A percentile compares a stretch with the other conserved stretches of the same genome.
These are phyloP conservation scores for Lyophyllum shimeji DNA, from an alignment of 768 basidiomycete species.

Conservation along the genomic window DNA sequence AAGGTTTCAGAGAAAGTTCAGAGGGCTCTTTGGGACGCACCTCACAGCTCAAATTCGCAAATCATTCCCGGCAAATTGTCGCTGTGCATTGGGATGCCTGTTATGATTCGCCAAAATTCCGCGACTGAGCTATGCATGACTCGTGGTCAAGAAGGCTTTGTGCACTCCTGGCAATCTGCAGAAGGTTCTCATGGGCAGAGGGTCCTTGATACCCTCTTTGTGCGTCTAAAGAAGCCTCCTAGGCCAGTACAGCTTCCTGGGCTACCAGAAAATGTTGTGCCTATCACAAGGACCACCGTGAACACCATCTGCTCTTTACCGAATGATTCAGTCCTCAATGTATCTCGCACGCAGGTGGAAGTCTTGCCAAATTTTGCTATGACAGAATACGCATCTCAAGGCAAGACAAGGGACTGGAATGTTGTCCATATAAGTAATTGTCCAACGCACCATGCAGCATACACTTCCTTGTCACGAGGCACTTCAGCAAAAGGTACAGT, in stretches of 20 bases:
- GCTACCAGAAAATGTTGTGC: neutral
- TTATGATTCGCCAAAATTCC: conserved; percentile 20
- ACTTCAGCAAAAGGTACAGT: conserved; percentile 19
- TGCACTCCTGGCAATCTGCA: neutral
- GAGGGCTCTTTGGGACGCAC: conserved; percentile 2
- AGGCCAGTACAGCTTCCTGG: neutral
- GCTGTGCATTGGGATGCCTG: conserved; percentile 21
- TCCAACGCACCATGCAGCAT: conserved; percentile 22
- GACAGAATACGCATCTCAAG: conserved; percentile 20
- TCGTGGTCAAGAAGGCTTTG: neutral
- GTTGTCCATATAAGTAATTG: neutral
- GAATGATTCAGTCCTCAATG: neutral
- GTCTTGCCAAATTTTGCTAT: neutral
- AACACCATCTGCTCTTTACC: neutral
- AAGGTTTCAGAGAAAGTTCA: neutral
- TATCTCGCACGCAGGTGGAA: neutral
- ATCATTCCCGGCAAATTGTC: conserved; percentile 18
- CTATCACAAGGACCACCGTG: neutral
- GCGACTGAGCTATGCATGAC: conserved; percentile 7
- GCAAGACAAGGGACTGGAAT: neutral
- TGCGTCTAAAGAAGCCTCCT: neutral
- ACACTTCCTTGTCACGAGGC: conserved; percentile 30
- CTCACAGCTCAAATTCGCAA: neutral
- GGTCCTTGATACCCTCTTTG: conserved; percentile 6
- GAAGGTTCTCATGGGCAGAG: neutral